A percentile compares a stretch with the other conserved stretches of the same genome.
Conservation (phyloP, 23 red algal species). For the Cyanidioschyzon merolae region DNA sequence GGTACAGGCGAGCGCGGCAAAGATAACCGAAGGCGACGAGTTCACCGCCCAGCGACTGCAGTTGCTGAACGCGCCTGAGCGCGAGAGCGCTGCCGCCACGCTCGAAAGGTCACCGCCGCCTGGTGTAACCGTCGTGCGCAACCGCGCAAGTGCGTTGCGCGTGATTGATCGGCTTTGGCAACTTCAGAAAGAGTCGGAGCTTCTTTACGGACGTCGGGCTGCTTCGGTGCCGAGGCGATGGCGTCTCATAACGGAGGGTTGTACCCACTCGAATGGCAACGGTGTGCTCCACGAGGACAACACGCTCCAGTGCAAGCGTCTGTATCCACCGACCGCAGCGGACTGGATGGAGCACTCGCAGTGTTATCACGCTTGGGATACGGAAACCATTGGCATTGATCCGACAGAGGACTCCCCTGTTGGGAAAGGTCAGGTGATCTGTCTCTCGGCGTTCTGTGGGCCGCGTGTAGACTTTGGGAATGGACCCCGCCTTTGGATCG, state of each 20-base stretch:
- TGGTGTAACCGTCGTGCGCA: neutral
- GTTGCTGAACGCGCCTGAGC: neutral
- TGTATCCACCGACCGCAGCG: neutral
- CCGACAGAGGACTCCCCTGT: conserved; percentile 43
- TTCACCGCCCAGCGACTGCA: no score
- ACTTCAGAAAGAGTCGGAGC: neutral
- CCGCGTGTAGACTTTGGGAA: conserved; percentile 47
- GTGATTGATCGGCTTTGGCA: neutral
- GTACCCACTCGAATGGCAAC: neutral
- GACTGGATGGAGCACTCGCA: neutral
- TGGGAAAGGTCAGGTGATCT: conserved; percentile 51
- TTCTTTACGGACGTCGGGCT: neutral
- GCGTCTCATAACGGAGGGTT: neutral
- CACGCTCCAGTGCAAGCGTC: neutral
- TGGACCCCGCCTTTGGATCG: conserved; percentile 47
- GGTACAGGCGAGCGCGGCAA: no score
- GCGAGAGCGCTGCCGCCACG: neutral
- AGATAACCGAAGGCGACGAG: no score
- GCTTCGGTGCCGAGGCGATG: neutral
- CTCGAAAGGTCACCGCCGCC: neutral
- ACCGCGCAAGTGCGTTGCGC: neutral
- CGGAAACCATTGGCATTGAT: conserved; percentile 54
- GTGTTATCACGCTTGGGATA: conserved; percentile 56
- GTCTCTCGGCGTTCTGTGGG: conserved; percentile 54
- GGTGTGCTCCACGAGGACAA: neutral